Evolutionary conservation across 306 rosid genomes (phyloP).

Genomic region (Hippophae gyantsensis): DNA sequence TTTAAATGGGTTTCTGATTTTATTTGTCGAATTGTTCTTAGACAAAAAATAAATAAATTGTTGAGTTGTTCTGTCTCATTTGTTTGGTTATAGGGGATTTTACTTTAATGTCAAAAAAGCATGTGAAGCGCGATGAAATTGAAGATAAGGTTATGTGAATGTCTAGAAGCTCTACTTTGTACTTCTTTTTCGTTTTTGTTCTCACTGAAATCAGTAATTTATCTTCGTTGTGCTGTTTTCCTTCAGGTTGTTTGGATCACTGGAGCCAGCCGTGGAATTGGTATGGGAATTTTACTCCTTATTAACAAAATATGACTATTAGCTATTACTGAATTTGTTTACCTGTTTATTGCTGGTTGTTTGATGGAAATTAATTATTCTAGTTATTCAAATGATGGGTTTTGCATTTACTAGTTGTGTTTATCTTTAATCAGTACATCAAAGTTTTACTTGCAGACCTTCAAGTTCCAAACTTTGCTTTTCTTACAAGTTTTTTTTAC

Average conservation of each 20-base stretch:
- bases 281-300: conserved; percentile 20
- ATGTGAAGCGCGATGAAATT: conserved; percentile 54
- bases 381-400: conserved; percentile 3
- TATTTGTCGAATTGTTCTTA: background rate
- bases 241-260: conserved; percentile 87
- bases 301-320: background rate
- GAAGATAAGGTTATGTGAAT: conserved; percentile 53
- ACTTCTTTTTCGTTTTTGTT: too few species aligned
- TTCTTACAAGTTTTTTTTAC: too few species aligned
- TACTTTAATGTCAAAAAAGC: conserved; percentile 64
- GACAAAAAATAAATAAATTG: background rate
- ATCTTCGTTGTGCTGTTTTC: background rate
- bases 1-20: too few species aligned
- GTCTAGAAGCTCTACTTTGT: background rate
- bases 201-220: background rate
- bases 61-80: background rate
- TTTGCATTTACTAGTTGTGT: background rate
- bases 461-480: too few species aligned
- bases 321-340: background rate
- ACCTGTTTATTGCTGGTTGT: background rate
- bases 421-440: background rate
- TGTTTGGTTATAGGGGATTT: conserved; percentile 48
- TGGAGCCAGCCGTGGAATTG: conserved; percentile 98
- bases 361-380: background rate
- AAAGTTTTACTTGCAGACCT: background rate